phyloP scores from a whole-genome alignment of 331 rosid genomes.

The Erythrophleum ivorense region DNA sequence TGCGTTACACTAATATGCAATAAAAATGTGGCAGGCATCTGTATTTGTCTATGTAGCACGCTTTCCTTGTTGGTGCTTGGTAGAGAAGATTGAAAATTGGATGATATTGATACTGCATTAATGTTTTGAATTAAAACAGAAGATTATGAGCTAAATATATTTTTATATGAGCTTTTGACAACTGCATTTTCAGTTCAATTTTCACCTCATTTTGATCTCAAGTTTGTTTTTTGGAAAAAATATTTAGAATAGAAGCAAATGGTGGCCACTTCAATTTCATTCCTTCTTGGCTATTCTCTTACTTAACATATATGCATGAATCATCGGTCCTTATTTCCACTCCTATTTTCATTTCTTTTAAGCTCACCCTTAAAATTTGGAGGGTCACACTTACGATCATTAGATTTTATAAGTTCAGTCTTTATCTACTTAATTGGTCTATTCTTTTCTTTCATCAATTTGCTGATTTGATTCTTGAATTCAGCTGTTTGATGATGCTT shows the following conservation, averaged over 20 bases:
- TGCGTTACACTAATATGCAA: conserved; percentile 14
- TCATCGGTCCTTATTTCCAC: conserved; percentile 25
- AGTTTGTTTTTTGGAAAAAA: conserved; percentile 6
- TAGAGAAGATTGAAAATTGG: conserved; percentile 15
- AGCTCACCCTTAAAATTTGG: neutral
- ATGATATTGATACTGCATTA: neutral
- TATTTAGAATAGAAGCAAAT: conserved; percentile 26
- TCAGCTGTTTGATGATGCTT: conserved; percentile 39
- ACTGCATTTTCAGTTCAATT: conserved; percentile 5
- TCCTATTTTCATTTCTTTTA: conserved; percentile 28
- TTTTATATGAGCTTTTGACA: conserved; percentile 6
- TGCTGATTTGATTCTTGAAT: conserved; percentile 31
- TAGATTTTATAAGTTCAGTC: conserved; percentile 12
- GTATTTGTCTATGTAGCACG: conserved; percentile 12
- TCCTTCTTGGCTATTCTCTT: conserved; percentile 24
- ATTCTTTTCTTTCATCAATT: conserved; percentile 20
- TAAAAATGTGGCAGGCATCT: conserved; percentile 11
- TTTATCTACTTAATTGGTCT: conserved; percentile 1
- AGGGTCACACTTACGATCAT: neutral
- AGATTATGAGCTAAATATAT: neutral
- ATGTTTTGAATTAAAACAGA: neutral
- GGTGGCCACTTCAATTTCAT: conserved; percentile 28
- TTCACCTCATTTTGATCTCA: neutral
- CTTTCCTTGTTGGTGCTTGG: conserved; percentile 18
- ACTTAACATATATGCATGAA: conserved; percentile 7